Conservation (phyloP, 495 filamentous ascomycete species). For the Bacidia gigantensis region DNA sequence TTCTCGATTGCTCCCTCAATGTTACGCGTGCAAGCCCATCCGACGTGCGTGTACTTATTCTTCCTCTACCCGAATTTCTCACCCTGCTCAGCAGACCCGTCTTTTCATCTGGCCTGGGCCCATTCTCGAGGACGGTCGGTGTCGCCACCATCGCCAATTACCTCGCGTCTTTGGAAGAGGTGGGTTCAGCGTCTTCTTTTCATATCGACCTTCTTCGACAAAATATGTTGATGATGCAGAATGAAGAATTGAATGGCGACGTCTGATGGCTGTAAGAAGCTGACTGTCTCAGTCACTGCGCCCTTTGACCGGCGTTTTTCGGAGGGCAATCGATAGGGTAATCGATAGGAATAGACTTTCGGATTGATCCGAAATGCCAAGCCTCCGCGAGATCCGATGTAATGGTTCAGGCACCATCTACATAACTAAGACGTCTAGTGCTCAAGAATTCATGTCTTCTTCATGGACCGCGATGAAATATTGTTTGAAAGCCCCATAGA, state of each 20-base stretch:
- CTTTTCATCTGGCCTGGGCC: neutral
- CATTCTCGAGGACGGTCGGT: neutral
- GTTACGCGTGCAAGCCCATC: too few species aligned
- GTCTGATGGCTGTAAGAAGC: neutral
- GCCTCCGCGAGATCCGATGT: neutral
- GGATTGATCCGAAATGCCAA: neutral
- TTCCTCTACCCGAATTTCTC: neutral
- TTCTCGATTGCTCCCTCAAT: too few species aligned
- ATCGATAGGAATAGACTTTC: too few species aligned
- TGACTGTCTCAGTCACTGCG: neutral
- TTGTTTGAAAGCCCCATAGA: too few species aligned
- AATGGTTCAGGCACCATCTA: too few species aligned
- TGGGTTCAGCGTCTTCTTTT: neutral
- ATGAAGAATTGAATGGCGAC: neutral
- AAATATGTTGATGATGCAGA: neutral
- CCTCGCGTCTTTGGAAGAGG: neutral
- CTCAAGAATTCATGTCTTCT: too few species aligned
- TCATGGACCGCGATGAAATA: too few species aligned
- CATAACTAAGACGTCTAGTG: too few species aligned
- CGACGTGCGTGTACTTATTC: too few species aligned
- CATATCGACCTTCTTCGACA: neutral
- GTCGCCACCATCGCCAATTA: neutral
- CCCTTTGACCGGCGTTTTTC: neutral
- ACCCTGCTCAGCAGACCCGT: neutral
- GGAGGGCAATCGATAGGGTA: neutral